Conservation (phyloP, 75 land plant genomes). For the Larix kaempferi region DNA sequence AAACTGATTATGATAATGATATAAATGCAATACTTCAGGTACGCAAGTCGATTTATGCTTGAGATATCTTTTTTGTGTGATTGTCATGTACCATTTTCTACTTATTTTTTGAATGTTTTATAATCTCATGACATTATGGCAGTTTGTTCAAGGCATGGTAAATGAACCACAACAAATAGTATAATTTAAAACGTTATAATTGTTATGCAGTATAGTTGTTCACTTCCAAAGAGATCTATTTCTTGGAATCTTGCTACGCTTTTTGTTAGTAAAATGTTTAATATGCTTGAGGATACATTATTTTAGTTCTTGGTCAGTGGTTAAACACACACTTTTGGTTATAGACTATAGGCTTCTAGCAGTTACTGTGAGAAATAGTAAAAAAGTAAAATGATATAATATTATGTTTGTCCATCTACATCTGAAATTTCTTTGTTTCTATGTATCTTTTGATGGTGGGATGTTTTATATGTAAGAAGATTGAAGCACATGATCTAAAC, state of each 20-base stretch:
- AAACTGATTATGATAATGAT: slow-evolving; percentile 53
- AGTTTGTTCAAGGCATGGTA: background rate
- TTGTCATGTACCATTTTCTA: too few relatives aligned
- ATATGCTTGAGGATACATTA: background rate
- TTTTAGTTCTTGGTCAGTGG: background rate
- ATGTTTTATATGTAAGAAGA: too few relatives aligned
- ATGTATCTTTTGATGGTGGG: too few relatives aligned
- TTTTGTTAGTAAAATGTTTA: background rate
- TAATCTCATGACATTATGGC: background rate
- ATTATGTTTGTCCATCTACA: too few relatives aligned
- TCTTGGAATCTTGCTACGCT: background rate
- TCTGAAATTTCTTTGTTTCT: too few relatives aligned
- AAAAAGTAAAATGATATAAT: too few relatives aligned
- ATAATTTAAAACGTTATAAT: background rate
- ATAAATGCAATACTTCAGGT: slow-evolving; percentile 92
- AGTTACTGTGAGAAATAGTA: too few relatives aligned
- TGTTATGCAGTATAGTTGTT: background rate
- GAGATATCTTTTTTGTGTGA: background rate
- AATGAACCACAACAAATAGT: background rate
- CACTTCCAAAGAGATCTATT: background rate
- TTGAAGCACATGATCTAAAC: too few relatives aligned
- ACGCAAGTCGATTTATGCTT: background rate
- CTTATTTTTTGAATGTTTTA: background rate
- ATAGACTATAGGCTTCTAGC: too few relatives aligned
- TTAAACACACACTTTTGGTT: too few relatives aligned